A percentile compares a stretch with the other conserved stretches of the same genome.
Evolutionary conservation across 164 flowering plant species (phyloP).

Genomic region (Chimonanthus praecox): DNA sequence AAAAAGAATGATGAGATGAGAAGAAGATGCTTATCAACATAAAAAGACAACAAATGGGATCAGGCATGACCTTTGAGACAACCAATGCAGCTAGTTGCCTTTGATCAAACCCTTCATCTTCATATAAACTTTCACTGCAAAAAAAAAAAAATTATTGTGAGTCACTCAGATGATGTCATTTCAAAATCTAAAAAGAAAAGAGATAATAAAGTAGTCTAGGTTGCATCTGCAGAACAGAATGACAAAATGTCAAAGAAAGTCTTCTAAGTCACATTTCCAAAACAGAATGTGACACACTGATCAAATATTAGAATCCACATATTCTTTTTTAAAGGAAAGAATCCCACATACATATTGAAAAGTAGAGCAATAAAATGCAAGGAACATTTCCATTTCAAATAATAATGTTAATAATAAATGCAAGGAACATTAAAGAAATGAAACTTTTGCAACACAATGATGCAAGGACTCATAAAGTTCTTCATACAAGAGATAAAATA

Average conservation of each 20-base stretch:
- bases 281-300: not conserved
- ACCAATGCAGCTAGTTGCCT: slow-evolving; percentile 30
- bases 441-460: not conserved
- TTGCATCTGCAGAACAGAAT: not conserved
- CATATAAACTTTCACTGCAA: slow-evolving; percentile 30
- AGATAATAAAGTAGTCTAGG: not conserved
- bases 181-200: not conserved
- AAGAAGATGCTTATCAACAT: not conserved
- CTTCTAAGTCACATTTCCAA: no score
- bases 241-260: no score
- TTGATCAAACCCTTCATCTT: slow-evolving; percentile 29
- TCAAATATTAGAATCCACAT: not conserved
- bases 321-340: no score
- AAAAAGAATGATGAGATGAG: no score
- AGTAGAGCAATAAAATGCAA: no score
- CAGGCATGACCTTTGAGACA: slow-evolving; percentile 24
- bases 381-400: no score
- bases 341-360: no score
- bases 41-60: not conserved
- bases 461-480: not conserved
- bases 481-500: not conserved
- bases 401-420: no score
- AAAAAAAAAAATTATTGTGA: not conserved
- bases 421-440: not conserved
- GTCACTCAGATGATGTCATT: not conserved